Evolutionary conservation across 2,329 filamentous ascomycete species (phyloP).

Genomic region (Cladosporium phlei): DNA sequence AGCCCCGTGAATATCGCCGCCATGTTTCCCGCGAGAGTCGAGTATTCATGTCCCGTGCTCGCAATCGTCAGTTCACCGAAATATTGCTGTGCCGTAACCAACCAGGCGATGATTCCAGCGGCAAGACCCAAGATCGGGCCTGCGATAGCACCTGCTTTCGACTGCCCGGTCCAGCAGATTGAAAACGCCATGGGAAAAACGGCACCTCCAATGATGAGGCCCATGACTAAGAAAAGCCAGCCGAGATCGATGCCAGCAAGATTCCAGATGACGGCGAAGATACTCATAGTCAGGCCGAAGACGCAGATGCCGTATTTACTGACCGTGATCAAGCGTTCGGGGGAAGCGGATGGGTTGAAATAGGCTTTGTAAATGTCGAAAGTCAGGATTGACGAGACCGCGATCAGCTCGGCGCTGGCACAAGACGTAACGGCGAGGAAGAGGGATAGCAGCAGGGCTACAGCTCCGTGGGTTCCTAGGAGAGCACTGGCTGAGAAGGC

Average conservation of each 20-base stretch:
- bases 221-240: conserved; percentile 38
- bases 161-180: conserved; percentile 44
- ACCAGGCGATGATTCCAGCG: conserved; percentile 43
- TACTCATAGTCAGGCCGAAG: conserved; percentile 38
- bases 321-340: conserved; percentile 35
- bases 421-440: conserved; percentile 30
- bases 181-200: conserved; percentile 44
- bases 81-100: conserved; percentile 32
- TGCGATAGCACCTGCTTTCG: conserved; percentile 41
- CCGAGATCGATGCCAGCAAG: conserved; percentile 36
- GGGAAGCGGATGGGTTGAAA: conserved; percentile 34
- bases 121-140: conserved; percentile 44
- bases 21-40: conserved; percentile 38
- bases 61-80: conserved; percentile 38
- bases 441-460: conserved; percentile 15
- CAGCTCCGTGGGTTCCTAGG: conserved; percentile 23
- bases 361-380: conserved; percentile 41
- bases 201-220: conserved; percentile 39
- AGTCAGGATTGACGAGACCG: conserved; percentile 36
- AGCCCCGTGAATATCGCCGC: conserved; percentile 39
- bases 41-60: conserved; percentile 36
- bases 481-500: conserved; percentile 22
- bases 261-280: conserved; percentile 34
- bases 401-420: conserved; percentile 36
- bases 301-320: conserved; percentile 38